phyloP scores from a whole-genome alignment of 176 grass and related monocot species.

The Phragmites australis region DNA sequence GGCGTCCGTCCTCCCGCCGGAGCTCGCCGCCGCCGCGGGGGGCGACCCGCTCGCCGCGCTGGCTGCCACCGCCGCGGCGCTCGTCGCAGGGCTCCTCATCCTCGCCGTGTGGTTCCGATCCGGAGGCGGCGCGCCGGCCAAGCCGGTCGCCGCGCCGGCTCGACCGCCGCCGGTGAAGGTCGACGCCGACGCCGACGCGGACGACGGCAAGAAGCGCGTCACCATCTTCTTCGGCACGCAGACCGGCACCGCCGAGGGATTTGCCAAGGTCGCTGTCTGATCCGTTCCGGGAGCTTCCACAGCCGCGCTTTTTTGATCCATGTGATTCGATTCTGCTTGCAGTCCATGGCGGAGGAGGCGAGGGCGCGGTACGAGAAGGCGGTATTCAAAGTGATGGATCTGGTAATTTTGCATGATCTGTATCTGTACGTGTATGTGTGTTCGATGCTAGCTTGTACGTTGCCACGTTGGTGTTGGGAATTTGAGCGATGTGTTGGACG shows the following conservation, averaged over 20 bases:
- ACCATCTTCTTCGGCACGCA: conserved; percentile 96
- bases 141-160: conserved; percentile 3
- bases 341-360: conserved; percentile 80
- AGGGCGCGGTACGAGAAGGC: conserved; percentile 79
- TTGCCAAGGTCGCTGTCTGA: conserved; percentile 70
- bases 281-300: conserved; percentile 33
- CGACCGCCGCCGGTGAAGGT: conserved; percentile 42
- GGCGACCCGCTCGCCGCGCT: conserved; percentile 51
- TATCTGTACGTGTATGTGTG: conserved; percentile 9
- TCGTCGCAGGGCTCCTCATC: conserved; percentile 51
- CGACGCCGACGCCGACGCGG: conserved; percentile 49
- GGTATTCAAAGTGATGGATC: conserved; percentile 89
- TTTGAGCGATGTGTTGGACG: conserved; percentile 22
- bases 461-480: not conserved
- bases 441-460: not conserved
- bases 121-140: not conserved
- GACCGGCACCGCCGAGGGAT: conserved; percentile 92
- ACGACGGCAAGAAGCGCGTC: conserved; percentile 74
- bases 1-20: conserved; percentile 47
- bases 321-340: conserved; percentile 8
- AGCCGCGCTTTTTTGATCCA: not conserved
- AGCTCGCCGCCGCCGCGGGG: conserved; percentile 45
- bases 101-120: conserved; percentile 72
- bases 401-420: conserved; percentile 57
- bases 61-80: conserved; percentile 57